Conservation (phyloP, 768 basidiomycete genomes). For the Amanita polypyramis region DNA sequence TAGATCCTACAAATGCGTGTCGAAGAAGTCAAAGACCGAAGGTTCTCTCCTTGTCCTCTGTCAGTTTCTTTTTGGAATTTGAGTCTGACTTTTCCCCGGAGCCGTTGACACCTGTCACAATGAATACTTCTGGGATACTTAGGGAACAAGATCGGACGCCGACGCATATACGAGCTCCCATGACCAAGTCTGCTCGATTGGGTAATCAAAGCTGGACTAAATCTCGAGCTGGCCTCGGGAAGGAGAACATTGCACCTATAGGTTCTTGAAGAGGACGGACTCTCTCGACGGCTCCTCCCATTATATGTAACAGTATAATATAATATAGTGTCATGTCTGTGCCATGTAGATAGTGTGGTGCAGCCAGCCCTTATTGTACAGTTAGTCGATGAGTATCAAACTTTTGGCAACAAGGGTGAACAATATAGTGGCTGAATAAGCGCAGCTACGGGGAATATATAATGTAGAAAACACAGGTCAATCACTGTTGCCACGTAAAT, state of each 20-base stretch:
- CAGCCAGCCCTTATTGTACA: no score
- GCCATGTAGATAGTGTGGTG: no score
- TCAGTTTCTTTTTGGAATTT: neutral
- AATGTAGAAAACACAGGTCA: no score
- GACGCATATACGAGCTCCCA: neutral
- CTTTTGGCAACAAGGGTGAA: no score
- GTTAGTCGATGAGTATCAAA: no score
- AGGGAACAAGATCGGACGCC: conserved; percentile 2
- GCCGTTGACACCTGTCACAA: conserved; percentile 1
- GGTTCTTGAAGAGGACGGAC: no score
- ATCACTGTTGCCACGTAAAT: conserved; percentile 11
- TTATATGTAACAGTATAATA: no score
- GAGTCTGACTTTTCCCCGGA: neutral
- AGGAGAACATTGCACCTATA: conserved; percentile 4
- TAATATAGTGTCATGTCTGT: no score
- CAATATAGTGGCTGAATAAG: no score
- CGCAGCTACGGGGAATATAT: no score
- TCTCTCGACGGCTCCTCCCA: no score
- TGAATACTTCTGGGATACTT: neutral
- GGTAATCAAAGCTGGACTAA: neutral
- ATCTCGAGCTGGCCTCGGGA: neutral
- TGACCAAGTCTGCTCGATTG: neutral
- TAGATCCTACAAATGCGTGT: no score
- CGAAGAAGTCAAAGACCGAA: neutral
- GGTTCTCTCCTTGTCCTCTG: neutral